Conservation (phyloP, 306 rosid genomes). For the Vicia villosa region DNA sequence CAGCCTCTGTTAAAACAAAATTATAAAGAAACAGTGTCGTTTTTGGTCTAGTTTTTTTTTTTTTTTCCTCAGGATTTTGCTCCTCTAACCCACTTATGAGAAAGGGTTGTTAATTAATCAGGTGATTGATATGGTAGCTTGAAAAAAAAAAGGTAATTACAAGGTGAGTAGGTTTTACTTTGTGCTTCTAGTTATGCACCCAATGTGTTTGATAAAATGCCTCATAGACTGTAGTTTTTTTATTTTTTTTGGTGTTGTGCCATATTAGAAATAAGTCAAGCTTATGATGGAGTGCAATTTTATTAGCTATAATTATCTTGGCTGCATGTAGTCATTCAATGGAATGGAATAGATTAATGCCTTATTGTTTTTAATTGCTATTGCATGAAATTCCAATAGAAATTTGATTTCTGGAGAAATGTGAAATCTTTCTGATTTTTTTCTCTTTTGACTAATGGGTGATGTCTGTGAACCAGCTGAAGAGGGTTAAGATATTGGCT, state of each 20-base stretch:
- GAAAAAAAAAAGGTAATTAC: no score
- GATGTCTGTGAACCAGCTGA: background rate
- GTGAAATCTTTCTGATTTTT: slow-evolving; percentile 21
- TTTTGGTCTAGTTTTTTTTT: background rate
- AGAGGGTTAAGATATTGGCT: slow-evolving; percentile 21
- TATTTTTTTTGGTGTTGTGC: background rate
- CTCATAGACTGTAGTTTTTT: background rate
- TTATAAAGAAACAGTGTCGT: background rate
- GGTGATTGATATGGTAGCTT: background rate
- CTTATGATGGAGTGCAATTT: background rate
- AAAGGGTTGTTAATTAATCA: background rate
- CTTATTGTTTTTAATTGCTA: background rate
- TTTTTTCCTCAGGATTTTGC: background rate
- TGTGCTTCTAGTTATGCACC: background rate
- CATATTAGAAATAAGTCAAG: slow-evolving; percentile 3
- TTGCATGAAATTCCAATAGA: background rate
- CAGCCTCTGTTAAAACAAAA: background rate
- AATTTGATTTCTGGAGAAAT: background rate
- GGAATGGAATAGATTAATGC: slow-evolving; percentile 1
- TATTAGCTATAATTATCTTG: background rate
- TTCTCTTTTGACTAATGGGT: slow-evolving; percentile 9
- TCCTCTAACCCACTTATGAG: slow-evolving; percentile 8
- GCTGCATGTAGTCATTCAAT: slow-evolving; percentile 14
- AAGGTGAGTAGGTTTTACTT: background rate
- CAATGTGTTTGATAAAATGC: slow-evolving; percentile 39